A percentile compares a stretch with the other conserved stretches of the same genome.
Evolutionary conservation across 768 basidiomycete species (phyloP).

Genomic region (Boletus fagicola): DNA sequence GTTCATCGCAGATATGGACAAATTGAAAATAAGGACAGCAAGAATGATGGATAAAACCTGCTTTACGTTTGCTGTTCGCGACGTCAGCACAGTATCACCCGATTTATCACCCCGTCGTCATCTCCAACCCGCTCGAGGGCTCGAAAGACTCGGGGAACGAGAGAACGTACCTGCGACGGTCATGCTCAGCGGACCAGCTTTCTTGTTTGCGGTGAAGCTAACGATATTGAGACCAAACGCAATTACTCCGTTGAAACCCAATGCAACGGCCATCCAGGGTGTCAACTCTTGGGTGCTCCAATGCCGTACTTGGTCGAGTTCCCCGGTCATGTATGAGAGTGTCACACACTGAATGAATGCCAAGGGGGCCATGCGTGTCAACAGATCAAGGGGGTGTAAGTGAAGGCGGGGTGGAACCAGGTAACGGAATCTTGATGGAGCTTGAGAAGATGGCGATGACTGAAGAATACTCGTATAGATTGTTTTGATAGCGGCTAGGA

Average conservation of each 20-base stretch:
- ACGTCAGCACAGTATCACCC: constrained; percentile 6
- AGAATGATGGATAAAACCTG: constrained; percentile 88
- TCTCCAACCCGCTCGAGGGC: constrained; percentile 6
- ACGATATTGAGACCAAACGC: constrained; percentile 94
- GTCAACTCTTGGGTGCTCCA: constrained; percentile 45
- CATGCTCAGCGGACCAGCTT: constrained; percentile 87
- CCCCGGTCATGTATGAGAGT: constrained; percentile 77
- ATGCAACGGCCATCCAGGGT: constrained; percentile 43
- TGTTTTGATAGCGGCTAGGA: constrained; percentile 92
- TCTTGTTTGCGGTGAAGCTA: constrained; percentile 93
- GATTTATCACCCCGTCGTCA: not conserved
- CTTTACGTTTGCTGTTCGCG: constrained; percentile 76
- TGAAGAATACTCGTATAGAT: constrained; percentile 85
- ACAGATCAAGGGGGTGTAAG: constrained; percentile 78
- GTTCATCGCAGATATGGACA: constrained; percentile 78
- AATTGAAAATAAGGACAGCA: constrained; percentile 79
- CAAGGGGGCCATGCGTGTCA: constrained; percentile 87
- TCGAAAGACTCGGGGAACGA: not conserved
- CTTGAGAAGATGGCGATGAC: constrained; percentile 33
- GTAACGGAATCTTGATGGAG: constrained; percentile 19
- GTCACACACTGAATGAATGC: constrained; percentile 85
- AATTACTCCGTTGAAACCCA: constrained; percentile 77
- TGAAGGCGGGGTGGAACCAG: constrained; percentile 36
- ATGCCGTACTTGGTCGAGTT: constrained; percentile 60
- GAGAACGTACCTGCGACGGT: constrained; percentile 73